Base-by-base conservation (phyloP, 139 green algal species). In the Marvania coccoides region DNA sequence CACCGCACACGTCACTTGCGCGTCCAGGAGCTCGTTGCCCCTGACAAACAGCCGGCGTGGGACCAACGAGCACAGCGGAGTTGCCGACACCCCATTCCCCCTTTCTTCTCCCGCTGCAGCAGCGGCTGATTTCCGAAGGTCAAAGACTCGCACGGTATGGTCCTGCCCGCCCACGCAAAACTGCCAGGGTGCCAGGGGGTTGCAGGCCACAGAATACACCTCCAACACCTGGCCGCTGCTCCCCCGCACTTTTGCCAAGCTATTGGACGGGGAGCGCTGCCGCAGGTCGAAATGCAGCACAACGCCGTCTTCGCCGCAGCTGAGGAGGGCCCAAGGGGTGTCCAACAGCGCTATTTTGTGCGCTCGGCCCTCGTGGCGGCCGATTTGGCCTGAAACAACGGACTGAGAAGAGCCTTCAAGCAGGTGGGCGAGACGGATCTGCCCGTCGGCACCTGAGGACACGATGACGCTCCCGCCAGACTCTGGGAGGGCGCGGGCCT, bases 151-250 rank as follows among this genome's bases (percentile, higher is more conserved):
- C 40, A 77, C 76, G 14, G 60, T 71, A 14, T 78, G 53, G 45
- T 88, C 81, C 2, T 38, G 38, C 7, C 72, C 80, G 10, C 65
- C 80, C 14, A 87, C 58, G 12, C 62, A 70, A 36, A 87, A 83
- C 58, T 81, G 65, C 58, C 59, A 66, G 5, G 73, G 63, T 37
- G 39, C 29, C 23, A 14, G 23, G 2, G 81, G 75, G 46, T 78
- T 83, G 71, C 67, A 72, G 56, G 71, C 66, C 36, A 88, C 63
- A 29, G 62, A 68, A 47, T 72, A 67, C 7, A 80, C 33, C 28
- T 36, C 36, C 64, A 73, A 6, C 38, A 46, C 38, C 9, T 10
- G 10, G 38, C 9, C 38, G 38, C 38, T 46, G 9, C 38, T 46
- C 28, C 28, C 10, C 9, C 48, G 28, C 28, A 59, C 48, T n/a